Evolutionary conservation across 2,329 filamentous ascomycete genomes (phyloP).

Genomic region (Cercospora sp.): DNA sequence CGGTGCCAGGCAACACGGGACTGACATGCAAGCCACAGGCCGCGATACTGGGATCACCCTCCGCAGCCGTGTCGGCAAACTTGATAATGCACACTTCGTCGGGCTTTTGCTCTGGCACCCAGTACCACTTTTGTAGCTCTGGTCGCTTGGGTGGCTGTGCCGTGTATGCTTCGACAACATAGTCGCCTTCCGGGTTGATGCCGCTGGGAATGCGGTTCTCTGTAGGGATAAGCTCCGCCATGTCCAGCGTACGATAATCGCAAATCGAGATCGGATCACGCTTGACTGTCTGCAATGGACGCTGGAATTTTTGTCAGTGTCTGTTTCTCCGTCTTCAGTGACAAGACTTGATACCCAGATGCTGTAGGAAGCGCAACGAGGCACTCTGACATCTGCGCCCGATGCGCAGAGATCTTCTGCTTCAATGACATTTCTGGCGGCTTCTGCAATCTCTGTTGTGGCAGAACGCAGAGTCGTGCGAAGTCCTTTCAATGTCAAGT

Average conservation of each 20-base stretch:
- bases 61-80: slow-evolving; percentile 23
- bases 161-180: slow-evolving; percentile 22
- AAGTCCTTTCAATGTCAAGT: slow-evolving; percentile 20
- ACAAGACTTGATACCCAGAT: slow-evolving; percentile 18
- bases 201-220: slow-evolving; percentile 23
- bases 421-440: slow-evolving; percentile 16
- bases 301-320: slow-evolving; percentile 9
- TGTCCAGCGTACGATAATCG: slow-evolving; percentile 22
- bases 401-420: slow-evolving; percentile 20
- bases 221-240: slow-evolving; percentile 20
- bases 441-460: slow-evolving; percentile 19
- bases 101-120: slow-evolving; percentile 24
- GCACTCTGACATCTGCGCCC: slow-evolving; percentile 22
- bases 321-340: background rate
- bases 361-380: slow-evolving; percentile 23
- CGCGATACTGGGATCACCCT: slow-evolving; percentile 15
- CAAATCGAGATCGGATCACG: slow-evolving; percentile 27
- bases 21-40: slow-evolving; percentile 23
- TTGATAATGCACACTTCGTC: slow-evolving; percentile 27
- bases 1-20: slow-evolving; percentile 19
- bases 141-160: slow-evolving; percentile 19
- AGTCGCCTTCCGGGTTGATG: slow-evolving; percentile 20
- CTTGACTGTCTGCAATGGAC: slow-evolving; percentile 24
- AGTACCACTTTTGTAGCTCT: slow-evolving; percentile 25
- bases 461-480: slow-evolving; percentile 12